Base-by-base conservation (phyloP, 2,329 filamentous ascomycete genomes). In the Sporothrix euskadiensis region DNA sequence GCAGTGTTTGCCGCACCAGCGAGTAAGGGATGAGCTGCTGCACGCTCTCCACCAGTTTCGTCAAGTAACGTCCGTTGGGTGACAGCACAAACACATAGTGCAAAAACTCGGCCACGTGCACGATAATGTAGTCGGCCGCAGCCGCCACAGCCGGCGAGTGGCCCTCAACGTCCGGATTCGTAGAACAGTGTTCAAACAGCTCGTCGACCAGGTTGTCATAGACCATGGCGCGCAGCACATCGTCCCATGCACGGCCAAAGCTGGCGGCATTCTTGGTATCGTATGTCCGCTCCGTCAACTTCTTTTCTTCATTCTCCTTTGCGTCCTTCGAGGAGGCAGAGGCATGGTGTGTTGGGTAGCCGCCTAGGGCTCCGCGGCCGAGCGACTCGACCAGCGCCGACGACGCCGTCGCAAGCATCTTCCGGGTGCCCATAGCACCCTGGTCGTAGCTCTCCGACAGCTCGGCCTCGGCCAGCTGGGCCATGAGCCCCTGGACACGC, bases 361-460 rank as follows among this genome's bases (percentile, higher is more conserved):
- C 92, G 0, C 88, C 91, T 16, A 94, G 81, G 47, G 88, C 84
- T 7, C 90, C 92, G 75, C 92, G 83, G 0, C 88, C 89, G 14
- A 92, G 83, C 78, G 90, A 89, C 81, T 94, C 92, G 71, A 93
- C 84, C 73, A 94, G 81, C 7, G 89, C 88, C 49, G 91, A 91
- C 10, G 90, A 86, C 0, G 90, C 92, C 7, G 92, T 93, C 0
- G 92, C 88, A 68, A 95, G 82, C 26, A 91, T 92, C 82, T 94
- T 94, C 70, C 92, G 85, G 74, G 90, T 89, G 0, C 92, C 92
- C 76, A 95, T 82, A 0, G 89, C 85, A 16, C 91, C 92, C 81
- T 94, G 94, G 80, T 95, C 92, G 78, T 94, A 95, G 79, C 91
- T 94, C 80, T 95, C 92, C 0, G 91, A 94, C 44, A 95, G 83